Evolutionary conservation across 1,284 basidiomycete genomes (phyloP).

Genomic region (Crocinoboletus sp.): DNA sequence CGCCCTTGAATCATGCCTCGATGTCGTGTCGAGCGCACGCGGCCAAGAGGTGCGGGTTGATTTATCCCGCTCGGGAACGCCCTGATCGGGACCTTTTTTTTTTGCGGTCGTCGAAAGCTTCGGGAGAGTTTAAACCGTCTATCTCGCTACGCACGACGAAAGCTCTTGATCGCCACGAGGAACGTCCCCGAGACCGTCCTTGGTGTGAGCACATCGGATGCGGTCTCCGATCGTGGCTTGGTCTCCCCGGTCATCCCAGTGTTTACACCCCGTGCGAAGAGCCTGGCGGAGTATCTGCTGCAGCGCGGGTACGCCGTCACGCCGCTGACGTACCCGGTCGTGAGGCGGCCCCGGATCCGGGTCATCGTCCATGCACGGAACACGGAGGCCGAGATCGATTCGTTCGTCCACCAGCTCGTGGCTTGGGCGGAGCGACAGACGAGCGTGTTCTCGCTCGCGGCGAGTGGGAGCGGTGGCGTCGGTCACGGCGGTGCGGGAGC

Average conservation of each 20-base stretch:
- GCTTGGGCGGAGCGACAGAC: conserved; percentile 8
- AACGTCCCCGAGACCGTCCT: conserved; percentile 12
- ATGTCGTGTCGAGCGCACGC: conserved; percentile 9
- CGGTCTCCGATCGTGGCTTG: neutral
- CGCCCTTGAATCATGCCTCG: conserved; percentile 35
- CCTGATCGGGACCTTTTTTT: no score
- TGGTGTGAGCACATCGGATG: neutral
- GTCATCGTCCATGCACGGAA: conserved; percentile 20
- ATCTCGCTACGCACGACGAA: conserved; percentile 14
- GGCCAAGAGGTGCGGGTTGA: no score
- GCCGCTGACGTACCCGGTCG: conserved; percentile 13
- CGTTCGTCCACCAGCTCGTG: conserved; percentile 9
- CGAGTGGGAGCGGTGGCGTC: neutral
- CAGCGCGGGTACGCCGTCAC: conserved; percentile 14
- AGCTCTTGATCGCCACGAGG: conserved; percentile 5
- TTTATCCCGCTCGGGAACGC: no score
- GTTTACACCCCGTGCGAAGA: conserved; percentile 10
- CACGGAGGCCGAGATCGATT: conserved; percentile 18
- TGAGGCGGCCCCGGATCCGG: conserved; percentile 14
- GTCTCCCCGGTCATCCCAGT: conserved; percentile 22
- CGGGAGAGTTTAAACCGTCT: no score
- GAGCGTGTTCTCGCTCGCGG: neutral
- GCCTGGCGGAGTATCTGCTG: conserved; percentile 7
- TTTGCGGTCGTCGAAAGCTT: no score
- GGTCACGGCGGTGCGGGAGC: neutral